Conservation (phyloP, 2,329 filamentous ascomycete species). For the Davidsoniella eucalypti region DNA sequence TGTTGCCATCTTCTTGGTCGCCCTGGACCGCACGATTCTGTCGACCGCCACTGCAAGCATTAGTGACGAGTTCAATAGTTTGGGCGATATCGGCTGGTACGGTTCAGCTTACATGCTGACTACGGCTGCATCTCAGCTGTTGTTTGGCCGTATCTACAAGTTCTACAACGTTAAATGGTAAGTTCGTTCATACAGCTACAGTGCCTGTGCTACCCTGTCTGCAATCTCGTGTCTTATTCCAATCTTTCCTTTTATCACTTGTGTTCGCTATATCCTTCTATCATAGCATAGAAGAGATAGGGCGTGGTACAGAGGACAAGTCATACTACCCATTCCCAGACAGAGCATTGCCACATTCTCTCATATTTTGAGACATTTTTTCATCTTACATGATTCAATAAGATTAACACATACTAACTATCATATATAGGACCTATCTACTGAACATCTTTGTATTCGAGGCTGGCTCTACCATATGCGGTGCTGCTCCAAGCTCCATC, state of each 20-base stretch:
- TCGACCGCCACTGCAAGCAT: conserved; percentile 36
- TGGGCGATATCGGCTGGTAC: conserved; percentile 45
- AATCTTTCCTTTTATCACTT: too few relatives aligned
- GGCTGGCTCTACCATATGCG: conserved; percentile 37
- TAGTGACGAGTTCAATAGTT: conserved; percentile 33
- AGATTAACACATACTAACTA: conserved; percentile 1
- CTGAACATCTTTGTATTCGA: conserved; percentile 34
- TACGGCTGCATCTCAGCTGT: conserved; percentile 34
- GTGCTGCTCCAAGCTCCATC: conserved; percentile 34
- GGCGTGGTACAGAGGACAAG: too few relatives aligned
- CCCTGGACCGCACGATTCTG: conserved; percentile 37
- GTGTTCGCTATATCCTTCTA: not conserved
- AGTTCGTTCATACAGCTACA: conserved; percentile 15
- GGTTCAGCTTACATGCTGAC: conserved; percentile 43
- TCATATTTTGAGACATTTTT: not conserved
- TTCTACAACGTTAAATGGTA: conserved; percentile 32
- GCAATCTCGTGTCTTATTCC: too few relatives aligned
- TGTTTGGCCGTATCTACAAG: conserved; percentile 34
- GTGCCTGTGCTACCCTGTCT: not conserved
- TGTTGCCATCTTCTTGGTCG: conserved; percentile 38
- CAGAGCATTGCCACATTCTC: not conserved
- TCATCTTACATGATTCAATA: too few relatives aligned
- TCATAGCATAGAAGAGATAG: too few relatives aligned
- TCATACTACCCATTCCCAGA: too few relatives aligned
- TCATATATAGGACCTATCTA: conserved; percentile 24